A percentile compares a stretch with the other conserved stretches of the same genome.
These are phyloP conservation scores for Lasiodiplodia citricola DNA, from an alignment of 2,329 filamentous ascomycete species.

Conservation along the genomic window DNA sequence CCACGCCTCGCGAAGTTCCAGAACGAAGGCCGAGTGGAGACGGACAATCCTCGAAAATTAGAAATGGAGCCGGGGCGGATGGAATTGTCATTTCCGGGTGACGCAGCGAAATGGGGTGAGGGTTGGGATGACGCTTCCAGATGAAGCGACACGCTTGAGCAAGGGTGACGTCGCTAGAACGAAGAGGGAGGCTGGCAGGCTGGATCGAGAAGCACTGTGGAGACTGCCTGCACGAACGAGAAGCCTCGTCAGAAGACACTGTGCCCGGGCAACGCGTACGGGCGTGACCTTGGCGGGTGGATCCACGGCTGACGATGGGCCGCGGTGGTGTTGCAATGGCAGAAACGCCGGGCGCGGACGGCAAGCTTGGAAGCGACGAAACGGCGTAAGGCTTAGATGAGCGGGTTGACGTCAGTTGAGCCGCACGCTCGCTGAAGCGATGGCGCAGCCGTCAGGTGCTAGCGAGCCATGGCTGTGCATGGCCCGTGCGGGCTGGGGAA, in stretches of 20 bases:
- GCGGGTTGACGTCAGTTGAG: conserved; percentile 20
- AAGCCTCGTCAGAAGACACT: background rate
- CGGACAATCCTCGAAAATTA: conserved; percentile 9
- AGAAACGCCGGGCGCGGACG: background rate
- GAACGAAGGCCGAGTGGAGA: conserved; percentile 19
- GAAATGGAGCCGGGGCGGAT: background rate
- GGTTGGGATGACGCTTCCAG: background rate
- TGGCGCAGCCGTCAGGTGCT: background rate
- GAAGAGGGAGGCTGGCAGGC: conserved; percentile 5
- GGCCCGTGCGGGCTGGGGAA: conserved; percentile 11
- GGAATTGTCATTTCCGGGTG: background rate
- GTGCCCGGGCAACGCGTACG: conserved; percentile 4
- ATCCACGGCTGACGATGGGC: background rate
- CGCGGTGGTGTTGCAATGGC: background rate
- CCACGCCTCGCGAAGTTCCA: conserved; percentile 10
- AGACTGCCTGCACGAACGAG: background rate
- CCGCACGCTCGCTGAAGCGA: background rate
- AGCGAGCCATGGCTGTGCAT: conserved; percentile 7
- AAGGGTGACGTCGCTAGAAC: conserved; percentile 10
- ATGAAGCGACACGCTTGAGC: background rate
- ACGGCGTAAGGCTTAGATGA: background rate
- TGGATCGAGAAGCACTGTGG: background rate
- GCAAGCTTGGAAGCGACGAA: background rate
- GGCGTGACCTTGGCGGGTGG: conserved; percentile 7
- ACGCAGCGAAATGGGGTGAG: conserved; percentile 8